Percentiles rank a stretch among this genome's conserved stretches.
Evolutionary conservation across 2,329 filamentous ascomycete genomes (phyloP).

Genomic region (Aspergillus sp.): DNA sequence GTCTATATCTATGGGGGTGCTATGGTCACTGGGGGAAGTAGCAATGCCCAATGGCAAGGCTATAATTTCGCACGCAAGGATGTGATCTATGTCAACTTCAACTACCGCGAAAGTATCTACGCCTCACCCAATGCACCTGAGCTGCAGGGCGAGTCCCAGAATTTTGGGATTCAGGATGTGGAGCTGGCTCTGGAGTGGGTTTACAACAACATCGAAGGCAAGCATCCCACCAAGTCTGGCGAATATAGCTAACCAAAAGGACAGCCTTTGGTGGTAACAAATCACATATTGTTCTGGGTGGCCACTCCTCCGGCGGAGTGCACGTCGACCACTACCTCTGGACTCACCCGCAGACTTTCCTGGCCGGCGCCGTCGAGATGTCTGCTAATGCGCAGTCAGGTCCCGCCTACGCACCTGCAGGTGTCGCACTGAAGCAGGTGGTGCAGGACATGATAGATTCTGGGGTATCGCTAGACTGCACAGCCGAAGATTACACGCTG

Average conservation of each 20-base stretch:
- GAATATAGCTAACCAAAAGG: neutral
- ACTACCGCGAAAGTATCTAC: constrained; percentile 24
- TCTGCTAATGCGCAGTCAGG: constrained; percentile 24
- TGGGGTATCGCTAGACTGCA: constrained; percentile 18
- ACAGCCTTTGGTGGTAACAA: constrained; percentile 23
- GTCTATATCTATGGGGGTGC: constrained; percentile 64
- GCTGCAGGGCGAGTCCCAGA: constrained; percentile 22
- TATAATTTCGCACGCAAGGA: constrained; percentile 23
- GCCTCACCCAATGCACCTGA: constrained; percentile 23
- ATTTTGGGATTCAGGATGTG: constrained; percentile 23
- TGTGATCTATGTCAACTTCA: constrained; percentile 25
- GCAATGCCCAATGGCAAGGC: constrained; percentile 26
- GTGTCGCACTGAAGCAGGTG: constrained; percentile 20
- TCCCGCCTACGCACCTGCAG: constrained; percentile 17
- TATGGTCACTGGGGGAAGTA: constrained; percentile 49
- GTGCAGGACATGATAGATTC: constrained; percentile 21
- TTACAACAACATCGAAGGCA: constrained; percentile 22
- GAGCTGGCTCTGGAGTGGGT: constrained; percentile 23
- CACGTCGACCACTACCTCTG: constrained; percentile 26
- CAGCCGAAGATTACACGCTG: constrained; percentile 16
- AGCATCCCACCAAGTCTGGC: neutral
- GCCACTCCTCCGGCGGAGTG: constrained; percentile 23
- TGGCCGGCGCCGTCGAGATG: constrained; percentile 25
- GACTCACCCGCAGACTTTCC: constrained; percentile 23
- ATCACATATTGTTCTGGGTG: constrained; percentile 22